phyloP scores from a whole-genome alignment of 345 rosid genomes.

The Gossypium rotundifolium region DNA sequence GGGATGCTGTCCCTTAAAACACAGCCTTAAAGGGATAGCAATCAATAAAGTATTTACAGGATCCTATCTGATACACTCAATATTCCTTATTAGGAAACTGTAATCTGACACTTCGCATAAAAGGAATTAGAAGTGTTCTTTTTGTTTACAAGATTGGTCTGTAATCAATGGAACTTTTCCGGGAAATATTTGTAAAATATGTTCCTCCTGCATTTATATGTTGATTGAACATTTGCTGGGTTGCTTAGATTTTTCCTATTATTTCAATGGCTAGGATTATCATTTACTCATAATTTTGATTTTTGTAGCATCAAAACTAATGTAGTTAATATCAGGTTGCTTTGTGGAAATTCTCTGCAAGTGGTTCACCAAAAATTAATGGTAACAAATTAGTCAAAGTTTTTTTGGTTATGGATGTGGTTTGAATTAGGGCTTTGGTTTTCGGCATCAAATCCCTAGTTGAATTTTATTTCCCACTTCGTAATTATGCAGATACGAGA shows the following conservation, averaged over 20 bases:
- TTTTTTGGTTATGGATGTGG: not conserved
- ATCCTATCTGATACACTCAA: too few relatives aligned
- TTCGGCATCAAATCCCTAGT: not conserved
- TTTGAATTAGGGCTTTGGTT: not conserved
- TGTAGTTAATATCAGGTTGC: conserved; percentile 58
- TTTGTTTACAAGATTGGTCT: not conserved
- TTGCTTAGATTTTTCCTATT: not conserved
- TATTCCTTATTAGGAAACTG: too few relatives aligned
- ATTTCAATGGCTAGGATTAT: conserved; percentile 3
- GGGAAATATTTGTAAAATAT: not conserved
- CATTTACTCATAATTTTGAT: not conserved
- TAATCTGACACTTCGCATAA: too few relatives aligned
- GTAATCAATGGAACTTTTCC: not conserved
- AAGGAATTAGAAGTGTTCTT: not conserved
- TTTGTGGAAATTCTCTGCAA: conserved; percentile 74
- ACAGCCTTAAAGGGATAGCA: too few relatives aligned
- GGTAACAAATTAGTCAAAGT: not conserved
- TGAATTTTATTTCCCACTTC: conserved; percentile 7
- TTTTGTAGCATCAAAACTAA: conserved; percentile 14
- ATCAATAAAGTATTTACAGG: too few relatives aligned
- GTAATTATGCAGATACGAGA: conserved; percentile 60
- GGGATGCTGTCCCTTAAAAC: too few relatives aligned
- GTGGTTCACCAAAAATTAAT: conserved; percentile 51
- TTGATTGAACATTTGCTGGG: conserved; percentile 1
- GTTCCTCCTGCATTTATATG: not conserved